A percentile compares a stretch with the other conserved stretches of the same genome.
phyloP scores from a whole-genome alignment of 176 grass and related monocot genomes.

The Musa schizocarpa region DNA sequence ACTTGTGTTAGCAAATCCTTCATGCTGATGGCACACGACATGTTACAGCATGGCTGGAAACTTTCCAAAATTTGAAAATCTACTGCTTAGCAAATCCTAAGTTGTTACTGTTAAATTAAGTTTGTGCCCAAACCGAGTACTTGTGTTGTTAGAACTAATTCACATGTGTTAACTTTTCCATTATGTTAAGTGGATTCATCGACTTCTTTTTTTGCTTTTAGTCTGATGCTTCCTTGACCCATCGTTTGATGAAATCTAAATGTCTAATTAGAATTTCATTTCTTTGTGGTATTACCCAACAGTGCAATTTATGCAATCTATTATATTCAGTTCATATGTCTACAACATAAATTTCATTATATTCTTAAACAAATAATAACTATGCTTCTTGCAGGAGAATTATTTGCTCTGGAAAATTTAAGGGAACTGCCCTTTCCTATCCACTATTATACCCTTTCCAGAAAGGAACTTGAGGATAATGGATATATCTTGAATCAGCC shows the following conservation, averaged over 20 bases:
- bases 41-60: too few relatives aligned
- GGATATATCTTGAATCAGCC: conserved; percentile 53
- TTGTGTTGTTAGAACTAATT: too few relatives aligned
- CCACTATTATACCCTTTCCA: conserved; percentile 70
- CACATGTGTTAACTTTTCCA: too few relatives aligned
- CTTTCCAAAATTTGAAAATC: too few relatives aligned
- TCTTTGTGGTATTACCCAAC: not conserved
- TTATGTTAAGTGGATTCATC: too few relatives aligned
- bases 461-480: conserved; percentile 75
- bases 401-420: conserved; percentile 45
- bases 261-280: not conserved
- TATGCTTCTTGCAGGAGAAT: conserved; percentile 35
- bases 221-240: not conserved
- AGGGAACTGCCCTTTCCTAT: conserved; percentile 73
- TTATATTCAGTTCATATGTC: not conserved
- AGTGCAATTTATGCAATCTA: not conserved
- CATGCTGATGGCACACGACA: too few relatives aligned
- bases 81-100: too few relatives aligned
- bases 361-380: not conserved
- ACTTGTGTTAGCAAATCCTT: too few relatives aligned
- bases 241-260: not conserved
- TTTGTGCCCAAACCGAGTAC: too few relatives aligned
- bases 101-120: too few relatives aligned
- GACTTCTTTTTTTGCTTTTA: not conserved
- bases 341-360: not conserved